Evolutionary conservation across 306 rosid species (phyloP).

Genomic region (Vigna unguiculata): DNA sequence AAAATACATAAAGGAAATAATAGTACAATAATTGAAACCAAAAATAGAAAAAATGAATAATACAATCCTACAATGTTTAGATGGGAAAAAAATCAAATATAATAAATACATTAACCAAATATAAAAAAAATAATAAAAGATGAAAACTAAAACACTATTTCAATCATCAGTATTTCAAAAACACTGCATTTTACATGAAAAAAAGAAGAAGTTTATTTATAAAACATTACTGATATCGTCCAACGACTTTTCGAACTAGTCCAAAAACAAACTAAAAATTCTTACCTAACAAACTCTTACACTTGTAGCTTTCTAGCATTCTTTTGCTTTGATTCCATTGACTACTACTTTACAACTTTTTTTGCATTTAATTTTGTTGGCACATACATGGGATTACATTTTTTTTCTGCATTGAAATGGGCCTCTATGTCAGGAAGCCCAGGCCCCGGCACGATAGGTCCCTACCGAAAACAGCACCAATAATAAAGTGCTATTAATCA

Average conservation of each 20-base stretch:
- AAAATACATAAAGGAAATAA: no score
- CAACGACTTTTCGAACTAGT: not conserved
- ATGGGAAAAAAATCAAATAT: no score
- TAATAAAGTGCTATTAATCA: not conserved
- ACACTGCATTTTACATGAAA: no score
- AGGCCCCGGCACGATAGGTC: not conserved
- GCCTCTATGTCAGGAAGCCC: not conserved
- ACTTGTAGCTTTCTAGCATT: not conserved
- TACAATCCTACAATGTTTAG: not conserved
- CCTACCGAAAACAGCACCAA: not conserved
- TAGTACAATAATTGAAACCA: no score
- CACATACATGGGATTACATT: not conserved
- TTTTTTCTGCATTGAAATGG: conserved; percentile 6
- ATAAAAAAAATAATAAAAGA: no score
- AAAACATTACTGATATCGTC: no score
- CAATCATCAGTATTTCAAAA: no score
- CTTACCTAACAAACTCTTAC: not conserved
- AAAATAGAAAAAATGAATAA: no score
- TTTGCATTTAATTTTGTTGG: conserved; percentile 20
- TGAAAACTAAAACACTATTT: no score
- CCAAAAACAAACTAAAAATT: no score
- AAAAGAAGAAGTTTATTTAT: no score
- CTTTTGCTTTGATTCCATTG: not conserved
- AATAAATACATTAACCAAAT: no score
- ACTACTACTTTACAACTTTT: conserved; percentile 1